Conservation (phyloP, 192 early-diverging fungal genomes). For the Lunasporangiospora selenospora region DNA sequence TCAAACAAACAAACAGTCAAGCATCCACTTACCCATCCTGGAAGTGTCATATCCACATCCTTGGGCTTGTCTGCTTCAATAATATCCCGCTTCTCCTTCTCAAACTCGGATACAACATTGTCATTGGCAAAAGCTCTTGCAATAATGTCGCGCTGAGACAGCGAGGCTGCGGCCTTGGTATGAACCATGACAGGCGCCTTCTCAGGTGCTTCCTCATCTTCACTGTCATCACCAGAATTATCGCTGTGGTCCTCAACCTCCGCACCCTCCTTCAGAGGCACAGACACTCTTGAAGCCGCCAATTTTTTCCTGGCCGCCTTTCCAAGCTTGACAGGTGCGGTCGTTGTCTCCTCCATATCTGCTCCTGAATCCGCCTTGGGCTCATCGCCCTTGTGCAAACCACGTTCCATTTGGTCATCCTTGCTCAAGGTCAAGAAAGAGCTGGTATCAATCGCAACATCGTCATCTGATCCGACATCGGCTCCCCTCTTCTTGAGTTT, state of each 20-base stretch:
- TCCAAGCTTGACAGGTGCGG: neutral
- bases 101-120: constrained; percentile 88
- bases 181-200: constrained; percentile 61
- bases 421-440: constrained; percentile 65
- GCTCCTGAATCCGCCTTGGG: neutral
- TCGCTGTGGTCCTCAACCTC: constrained; percentile 35
- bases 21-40: constrained; percentile 79
- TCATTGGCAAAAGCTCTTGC: constrained; percentile 96
- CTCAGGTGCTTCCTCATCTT: constrained; percentile 44
- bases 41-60: constrained; percentile 83
- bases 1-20: neutral
- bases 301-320: neutral
- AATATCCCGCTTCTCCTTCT: constrained; percentile 77
- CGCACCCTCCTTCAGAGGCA: neutral
- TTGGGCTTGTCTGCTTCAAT: constrained; percentile 80
- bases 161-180: constrained; percentile 58
- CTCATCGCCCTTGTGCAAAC: constrained; percentile 23
- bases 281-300: too few species aligned
- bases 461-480: constrained; percentile 54
- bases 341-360: neutral
- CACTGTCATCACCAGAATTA: constrained; percentile 24
- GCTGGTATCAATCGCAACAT: constrained; percentile 74
- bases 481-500: constrained; percentile 66
- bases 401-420: constrained; percentile 41
- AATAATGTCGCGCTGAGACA: constrained; percentile 83